Conservation (phyloP, 331 rosid species). For the Arachis monticola region DNA sequence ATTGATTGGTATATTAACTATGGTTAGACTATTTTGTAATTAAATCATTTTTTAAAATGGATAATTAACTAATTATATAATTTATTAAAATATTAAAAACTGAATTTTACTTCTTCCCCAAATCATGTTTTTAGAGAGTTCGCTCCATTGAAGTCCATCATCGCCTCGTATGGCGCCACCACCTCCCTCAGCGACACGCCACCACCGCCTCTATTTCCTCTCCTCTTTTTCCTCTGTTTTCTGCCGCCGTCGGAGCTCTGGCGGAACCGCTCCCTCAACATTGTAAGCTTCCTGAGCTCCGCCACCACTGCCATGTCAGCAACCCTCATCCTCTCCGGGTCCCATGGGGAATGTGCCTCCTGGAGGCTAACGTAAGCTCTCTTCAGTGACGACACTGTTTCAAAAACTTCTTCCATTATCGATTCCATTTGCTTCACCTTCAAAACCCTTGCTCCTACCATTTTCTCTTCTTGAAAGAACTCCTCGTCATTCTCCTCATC, state of each 20-base stretch:
- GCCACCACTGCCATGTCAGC: no score
- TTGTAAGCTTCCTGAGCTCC: not conserved
- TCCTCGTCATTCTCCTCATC: no score
- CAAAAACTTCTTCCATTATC: conserved; percentile 76
- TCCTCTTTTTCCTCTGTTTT: conserved; percentile 39
- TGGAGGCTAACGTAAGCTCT: conserved; percentile 63
- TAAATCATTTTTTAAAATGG: no score
- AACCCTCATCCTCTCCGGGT: no score
- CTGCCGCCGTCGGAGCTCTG: conserved; percentile 30
- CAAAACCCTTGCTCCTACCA: conserved; percentile 39
- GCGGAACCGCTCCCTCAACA: conserved; percentile 73
- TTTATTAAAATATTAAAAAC: no score
- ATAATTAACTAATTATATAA: no score
- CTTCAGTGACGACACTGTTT: conserved; percentile 80
- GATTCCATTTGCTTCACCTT: conserved; percentile 69
- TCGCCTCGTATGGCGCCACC: conserved; percentile 96
- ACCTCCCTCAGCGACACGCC: conserved; percentile 64
- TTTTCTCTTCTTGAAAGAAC: conserved; percentile 31
- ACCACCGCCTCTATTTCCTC: conserved; percentile 20
- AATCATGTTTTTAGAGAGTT: no score
- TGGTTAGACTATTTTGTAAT: no score
- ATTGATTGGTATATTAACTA: no score
- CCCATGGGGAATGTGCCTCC: no score
- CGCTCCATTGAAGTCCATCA: conserved; percentile 49
- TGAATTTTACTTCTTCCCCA: no score